Evolutionary conservation across 352 stramenopile genomes (phyloP).

Genomic region (Thalassiosira allenii): DNA sequence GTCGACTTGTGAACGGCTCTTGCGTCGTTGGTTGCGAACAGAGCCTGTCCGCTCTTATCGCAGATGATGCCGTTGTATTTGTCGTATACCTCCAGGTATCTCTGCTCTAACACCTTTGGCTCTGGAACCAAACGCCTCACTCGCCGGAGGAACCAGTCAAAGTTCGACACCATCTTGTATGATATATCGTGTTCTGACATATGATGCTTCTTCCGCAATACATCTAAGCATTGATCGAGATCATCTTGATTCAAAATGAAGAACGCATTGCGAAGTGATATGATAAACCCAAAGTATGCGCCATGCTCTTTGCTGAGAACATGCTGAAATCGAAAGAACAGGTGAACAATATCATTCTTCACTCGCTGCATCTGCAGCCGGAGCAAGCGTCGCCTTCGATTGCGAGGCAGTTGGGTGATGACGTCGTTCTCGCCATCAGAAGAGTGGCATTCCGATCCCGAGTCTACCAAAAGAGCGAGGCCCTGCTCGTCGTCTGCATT

Average conservation of each 20-base stretch:
- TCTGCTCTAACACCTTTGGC: slow-evolving; percentile 7
- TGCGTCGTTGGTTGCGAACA: slow-evolving; percentile 8
- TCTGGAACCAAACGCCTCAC: slow-evolving; percentile 16
- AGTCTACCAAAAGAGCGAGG: slow-evolving; percentile 2
- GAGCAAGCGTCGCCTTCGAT: not conserved
- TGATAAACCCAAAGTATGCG: slow-evolving; percentile 19
- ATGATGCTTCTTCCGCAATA: slow-evolving; percentile 18
- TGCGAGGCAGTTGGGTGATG: not conserved
- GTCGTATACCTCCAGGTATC: slow-evolving; percentile 18
- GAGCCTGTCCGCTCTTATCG: slow-evolving; percentile 18
- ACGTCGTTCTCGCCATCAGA: not conserved
- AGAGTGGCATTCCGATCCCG: not conserved
- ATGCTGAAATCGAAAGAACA: slow-evolving; percentile 33
- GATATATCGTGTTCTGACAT: slow-evolving; percentile 15
- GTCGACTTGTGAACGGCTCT: slow-evolving; percentile 2
- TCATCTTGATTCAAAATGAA: slow-evolving; percentile 40
- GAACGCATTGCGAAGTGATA: slow-evolving; percentile 23
- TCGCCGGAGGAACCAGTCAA: slow-evolving; percentile 20
- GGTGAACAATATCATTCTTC: slow-evolving; percentile 40
- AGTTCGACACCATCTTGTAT: slow-evolving; percentile 22
- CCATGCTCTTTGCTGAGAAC: slow-evolving; percentile 37
- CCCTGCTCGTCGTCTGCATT: not conserved
- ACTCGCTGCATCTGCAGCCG: slow-evolving; percentile 6
- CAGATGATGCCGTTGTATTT: slow-evolving; percentile 17
- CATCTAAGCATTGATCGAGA: slow-evolving; percentile 21